These are phyloP conservation scores for Fusarium chlamydosporum DNA, from an alignment of 2,329 filamentous ascomycete species.

Conservation along the genomic window DNA sequence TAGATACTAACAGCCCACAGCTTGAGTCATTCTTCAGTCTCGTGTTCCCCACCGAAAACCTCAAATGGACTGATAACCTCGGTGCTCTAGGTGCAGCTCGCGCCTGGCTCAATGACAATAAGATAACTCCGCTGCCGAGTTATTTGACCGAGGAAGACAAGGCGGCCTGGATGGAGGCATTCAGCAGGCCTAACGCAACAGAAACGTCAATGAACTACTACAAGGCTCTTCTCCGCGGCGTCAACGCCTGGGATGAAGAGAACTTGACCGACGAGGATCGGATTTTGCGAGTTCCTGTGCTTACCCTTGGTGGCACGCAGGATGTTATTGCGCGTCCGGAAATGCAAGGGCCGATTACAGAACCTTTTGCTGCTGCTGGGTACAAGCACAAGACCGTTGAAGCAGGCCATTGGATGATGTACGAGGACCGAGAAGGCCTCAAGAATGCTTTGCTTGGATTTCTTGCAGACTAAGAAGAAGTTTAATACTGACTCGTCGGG, in stretches of 20 bases:
- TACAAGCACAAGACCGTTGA: conserved; percentile 31
- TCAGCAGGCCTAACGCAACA: conserved; percentile 25
- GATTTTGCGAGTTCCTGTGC: conserved; percentile 37
- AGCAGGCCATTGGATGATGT: conserved; percentile 44
- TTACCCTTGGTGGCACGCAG: conserved; percentile 30
- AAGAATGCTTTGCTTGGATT: conserved; percentile 32
- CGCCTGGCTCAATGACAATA: conserved; percentile 27
- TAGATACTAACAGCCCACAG: neutral
- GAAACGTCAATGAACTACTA: conserved; percentile 40
- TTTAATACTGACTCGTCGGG: neutral
- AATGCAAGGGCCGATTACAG: conserved; percentile 7
- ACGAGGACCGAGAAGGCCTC: conserved; percentile 34
- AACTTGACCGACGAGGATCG: conserved; percentile 35
- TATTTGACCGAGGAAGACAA: conserved; percentile 36
- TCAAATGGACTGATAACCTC: conserved; percentile 19
- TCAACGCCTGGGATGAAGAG: conserved; percentile 34
- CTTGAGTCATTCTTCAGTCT: conserved; percentile 43
- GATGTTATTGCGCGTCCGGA: conserved; percentile 36
- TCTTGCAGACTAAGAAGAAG: neutral
- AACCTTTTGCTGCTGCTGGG: conserved; percentile 22
- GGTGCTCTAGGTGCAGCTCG: conserved; percentile 30
- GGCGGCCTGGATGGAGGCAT: conserved; percentile 4
- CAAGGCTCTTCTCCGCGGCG: conserved; percentile 35
- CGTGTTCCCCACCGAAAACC: conserved; percentile 28
- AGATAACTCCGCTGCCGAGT: conserved; percentile 9